Evolutionary conservation across 257 asterid species (phyloP).

Genomic region (Primulina huaijiensis): DNA sequence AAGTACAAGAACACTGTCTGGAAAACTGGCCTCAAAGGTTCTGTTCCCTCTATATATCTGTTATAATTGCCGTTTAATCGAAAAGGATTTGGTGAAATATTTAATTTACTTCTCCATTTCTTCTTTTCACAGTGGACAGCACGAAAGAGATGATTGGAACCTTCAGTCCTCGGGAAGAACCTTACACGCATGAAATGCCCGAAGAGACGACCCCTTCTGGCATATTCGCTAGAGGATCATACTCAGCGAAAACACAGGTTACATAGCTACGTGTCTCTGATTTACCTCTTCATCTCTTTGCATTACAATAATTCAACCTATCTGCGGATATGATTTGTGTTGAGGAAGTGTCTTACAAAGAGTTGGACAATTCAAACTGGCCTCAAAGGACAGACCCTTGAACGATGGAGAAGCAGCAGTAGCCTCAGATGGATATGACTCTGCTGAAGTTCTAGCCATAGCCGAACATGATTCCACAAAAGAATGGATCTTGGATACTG

Average conservation of each 20-base stretch:
- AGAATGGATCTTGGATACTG: too few relatives aligned
- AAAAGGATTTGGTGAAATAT: background rate
- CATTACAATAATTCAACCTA: background rate
- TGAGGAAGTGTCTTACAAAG: too few relatives aligned
- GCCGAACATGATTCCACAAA: too few relatives aligned
- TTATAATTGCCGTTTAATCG: constrained; percentile 3
- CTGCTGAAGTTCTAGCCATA: too few relatives aligned
- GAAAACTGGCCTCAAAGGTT: constrained; percentile 77
- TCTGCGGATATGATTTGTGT: background rate
- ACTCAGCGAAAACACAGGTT: constrained; percentile 89
- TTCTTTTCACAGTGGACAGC: constrained; percentile 60
- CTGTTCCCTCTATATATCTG: background rate
- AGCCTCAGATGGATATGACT: too few relatives aligned
- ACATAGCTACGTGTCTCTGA: background rate
- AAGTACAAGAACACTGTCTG: constrained; percentile 67
- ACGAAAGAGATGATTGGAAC: constrained; percentile 96
- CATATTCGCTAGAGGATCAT: constrained; percentile 86
- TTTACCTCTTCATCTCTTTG: background rate
- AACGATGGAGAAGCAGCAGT: too few relatives aligned
- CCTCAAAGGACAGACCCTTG: too few relatives aligned
- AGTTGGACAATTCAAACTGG: too few relatives aligned
- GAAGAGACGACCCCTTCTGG: constrained; percentile 97
- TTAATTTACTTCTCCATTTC: constrained; percentile 4
- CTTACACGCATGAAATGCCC: constrained; percentile 83
- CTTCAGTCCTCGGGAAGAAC: constrained; percentile 90